phyloP scores from a whole-genome alignment of 768 basidiomycete genomes.

The Auriculariales sp. region DNA sequence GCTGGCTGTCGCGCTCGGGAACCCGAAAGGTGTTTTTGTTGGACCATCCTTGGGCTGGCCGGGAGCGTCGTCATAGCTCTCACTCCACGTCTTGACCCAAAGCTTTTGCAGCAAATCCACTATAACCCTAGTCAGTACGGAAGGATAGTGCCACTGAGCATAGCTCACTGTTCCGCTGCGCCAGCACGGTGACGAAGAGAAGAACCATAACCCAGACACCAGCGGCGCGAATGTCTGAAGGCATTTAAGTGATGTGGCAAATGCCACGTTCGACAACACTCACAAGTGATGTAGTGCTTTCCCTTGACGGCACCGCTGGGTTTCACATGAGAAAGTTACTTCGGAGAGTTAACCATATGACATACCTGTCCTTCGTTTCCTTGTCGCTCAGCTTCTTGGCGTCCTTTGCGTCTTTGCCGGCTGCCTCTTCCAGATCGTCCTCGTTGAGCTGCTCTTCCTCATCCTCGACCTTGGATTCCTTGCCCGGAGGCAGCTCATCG shows the following conservation, averaged over 20 bases:
- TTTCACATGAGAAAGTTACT: no score
- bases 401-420: neutral
- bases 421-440: neutral
- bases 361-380: neutral
- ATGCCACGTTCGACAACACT: no score
- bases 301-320: neutral
- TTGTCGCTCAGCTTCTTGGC: neutral
- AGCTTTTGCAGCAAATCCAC: neutral
- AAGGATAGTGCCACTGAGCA: no score
- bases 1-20: neutral
- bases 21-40: neutral
- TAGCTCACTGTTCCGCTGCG: no score
- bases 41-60: neutral
- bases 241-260: no score
- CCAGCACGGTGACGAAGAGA: no score
- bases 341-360: no score
- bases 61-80: neutral
- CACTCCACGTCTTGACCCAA: neutral
- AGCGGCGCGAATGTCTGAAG: no score
- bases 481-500: constrained; percentile 29
- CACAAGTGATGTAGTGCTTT: neutral
- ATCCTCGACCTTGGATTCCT: constrained; percentile 8
- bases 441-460: neutral
- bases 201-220: no score
- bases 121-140: neutral